Percentiles rank a stretch among this genome's conserved stretches.
Evolutionary conservation across 2,329 filamentous ascomycete species (phyloP).

Genomic region (Neofusicoccum sp.): DNA sequence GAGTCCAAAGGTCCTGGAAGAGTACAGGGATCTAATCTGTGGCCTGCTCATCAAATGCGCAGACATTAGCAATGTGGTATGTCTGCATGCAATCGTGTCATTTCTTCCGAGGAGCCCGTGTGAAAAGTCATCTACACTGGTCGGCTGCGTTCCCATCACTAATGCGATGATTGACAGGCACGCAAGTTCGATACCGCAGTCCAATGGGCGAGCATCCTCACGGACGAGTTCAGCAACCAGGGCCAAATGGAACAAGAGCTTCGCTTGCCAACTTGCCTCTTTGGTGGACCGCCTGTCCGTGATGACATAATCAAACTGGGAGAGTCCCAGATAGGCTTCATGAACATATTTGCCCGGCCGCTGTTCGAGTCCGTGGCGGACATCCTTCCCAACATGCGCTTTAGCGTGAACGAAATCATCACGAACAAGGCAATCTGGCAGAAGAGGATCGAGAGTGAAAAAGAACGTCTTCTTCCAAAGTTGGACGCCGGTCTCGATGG

Average conservation of each 20-base stretch:
- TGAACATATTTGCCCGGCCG: slow-evolving; percentile 92
- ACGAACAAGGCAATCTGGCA: slow-evolving; percentile 75
- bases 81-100: slow-evolving; percentile 38
- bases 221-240: slow-evolving; percentile 91
- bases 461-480: slow-evolving; percentile 34
- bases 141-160: slow-evolving; percentile 14
- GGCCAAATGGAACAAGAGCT: slow-evolving; percentile 87
- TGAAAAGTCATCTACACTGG: neutral
- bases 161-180: slow-evolving; percentile 55
- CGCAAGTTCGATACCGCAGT: slow-evolving; percentile 78
- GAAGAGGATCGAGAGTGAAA: slow-evolving; percentile 62
- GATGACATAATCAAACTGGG: slow-evolving; percentile 80
- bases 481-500: slow-evolving; percentile 23
- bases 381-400: slow-evolving; percentile 79
- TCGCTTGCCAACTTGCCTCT: slow-evolving; percentile 81
- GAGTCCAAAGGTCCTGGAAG: slow-evolving; percentile 72
- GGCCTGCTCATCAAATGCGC: slow-evolving; percentile 95
- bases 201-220: slow-evolving; percentile 90
- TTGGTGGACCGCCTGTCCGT: slow-evolving; percentile 73
- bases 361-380: slow-evolving; percentile 86
- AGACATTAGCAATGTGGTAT: slow-evolving; percentile 95
- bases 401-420: slow-evolving; percentile 78
- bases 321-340: slow-evolving; percentile 90
- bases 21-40: slow-evolving; percentile 78
- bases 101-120: neutral